Evolutionary conservation across 1,284 basidiomycete genomes (phyloP).

Genomic region (Ceratobasidium papillatum): DNA sequence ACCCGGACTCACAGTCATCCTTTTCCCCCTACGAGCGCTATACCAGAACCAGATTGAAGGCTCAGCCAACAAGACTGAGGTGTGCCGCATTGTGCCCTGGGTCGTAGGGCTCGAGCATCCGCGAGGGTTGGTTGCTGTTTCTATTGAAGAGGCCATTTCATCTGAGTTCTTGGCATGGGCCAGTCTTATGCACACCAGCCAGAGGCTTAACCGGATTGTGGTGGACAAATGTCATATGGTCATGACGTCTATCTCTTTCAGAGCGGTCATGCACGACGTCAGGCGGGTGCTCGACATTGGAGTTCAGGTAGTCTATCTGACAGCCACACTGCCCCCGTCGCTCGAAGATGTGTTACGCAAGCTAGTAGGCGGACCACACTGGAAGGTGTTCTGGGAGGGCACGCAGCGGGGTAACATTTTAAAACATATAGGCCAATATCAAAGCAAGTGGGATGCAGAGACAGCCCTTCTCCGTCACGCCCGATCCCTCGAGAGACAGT

Average conservation of each 20-base stretch:
- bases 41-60: neutral
- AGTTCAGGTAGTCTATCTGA: neutral
- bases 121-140: neutral
- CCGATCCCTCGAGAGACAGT: neutral
- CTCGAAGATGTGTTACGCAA: neutral
- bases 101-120: neutral
- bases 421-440: neutral
- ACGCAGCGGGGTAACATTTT: conserved; percentile 3
- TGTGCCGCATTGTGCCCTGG: neutral
- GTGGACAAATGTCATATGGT: neutral
- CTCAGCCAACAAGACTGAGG: neutral
- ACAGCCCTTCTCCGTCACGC: neutral
- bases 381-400: neutral
- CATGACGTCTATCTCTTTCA: neutral
- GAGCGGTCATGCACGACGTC: neutral
- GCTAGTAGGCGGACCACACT: neutral
- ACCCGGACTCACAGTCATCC: conserved; percentile 3
- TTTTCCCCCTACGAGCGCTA: neutral
- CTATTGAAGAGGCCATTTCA: neutral
- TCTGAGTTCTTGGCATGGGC: neutral
- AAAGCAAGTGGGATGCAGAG: neutral
- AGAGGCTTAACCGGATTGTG: neutral
- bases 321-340: neutral
- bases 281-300: neutral
- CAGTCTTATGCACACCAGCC: neutral